Conservation (phyloP, 805 yeast species). For the Wickerhamiella shivajii region DNA sequence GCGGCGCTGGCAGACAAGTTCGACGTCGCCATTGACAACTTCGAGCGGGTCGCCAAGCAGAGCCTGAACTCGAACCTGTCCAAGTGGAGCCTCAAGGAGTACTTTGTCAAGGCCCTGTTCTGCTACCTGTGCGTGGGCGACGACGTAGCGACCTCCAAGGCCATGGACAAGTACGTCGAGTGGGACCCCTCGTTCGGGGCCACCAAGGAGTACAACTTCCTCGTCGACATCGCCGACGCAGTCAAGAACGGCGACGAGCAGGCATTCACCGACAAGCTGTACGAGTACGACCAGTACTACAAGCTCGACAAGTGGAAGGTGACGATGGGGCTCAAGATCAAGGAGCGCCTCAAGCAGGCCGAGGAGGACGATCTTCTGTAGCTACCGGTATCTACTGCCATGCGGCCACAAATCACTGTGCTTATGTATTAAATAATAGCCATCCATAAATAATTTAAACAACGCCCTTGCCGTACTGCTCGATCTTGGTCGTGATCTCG, state of each 20-base stretch:
- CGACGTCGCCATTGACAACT: slow-evolving; percentile 57
- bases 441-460: slow-evolving; percentile 11
- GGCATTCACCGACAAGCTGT: slow-evolving; percentile 54
- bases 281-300: slow-evolving; percentile 72
- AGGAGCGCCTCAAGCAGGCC: slow-evolving; percentile 52
- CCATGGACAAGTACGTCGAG: slow-evolving; percentile 43
- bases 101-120: slow-evolving; percentile 68
- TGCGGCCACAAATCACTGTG: too few species aligned
- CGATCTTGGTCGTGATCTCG: slow-evolving; percentile 19
- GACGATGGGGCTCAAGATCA: slow-evolving; percentile 64
- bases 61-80: slow-evolving; percentile 60
- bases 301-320: slow-evolving; percentile 89
- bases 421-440: too few species aligned
- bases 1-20: slow-evolving; percentile 65
- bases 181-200: slow-evolving; percentile 59
- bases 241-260: slow-evolving; percentile 70
- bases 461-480: slow-evolving; percentile 24
- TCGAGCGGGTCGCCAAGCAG: slow-evolving; percentile 64
- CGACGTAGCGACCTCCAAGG: slow-evolving; percentile 67
- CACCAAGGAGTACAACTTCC: slow-evolving; percentile 57
- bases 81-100: slow-evolving; percentile 87
- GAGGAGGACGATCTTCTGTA: slow-evolving; percentile 43
- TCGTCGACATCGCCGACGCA: slow-evolving; percentile 54
- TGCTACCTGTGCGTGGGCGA: slow-evolving; percentile 76
- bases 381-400: too few species aligned